phyloP scores from a whole-genome alignment of 805 yeast species.

The Sugiyamaella lignohabitans region DNA sequence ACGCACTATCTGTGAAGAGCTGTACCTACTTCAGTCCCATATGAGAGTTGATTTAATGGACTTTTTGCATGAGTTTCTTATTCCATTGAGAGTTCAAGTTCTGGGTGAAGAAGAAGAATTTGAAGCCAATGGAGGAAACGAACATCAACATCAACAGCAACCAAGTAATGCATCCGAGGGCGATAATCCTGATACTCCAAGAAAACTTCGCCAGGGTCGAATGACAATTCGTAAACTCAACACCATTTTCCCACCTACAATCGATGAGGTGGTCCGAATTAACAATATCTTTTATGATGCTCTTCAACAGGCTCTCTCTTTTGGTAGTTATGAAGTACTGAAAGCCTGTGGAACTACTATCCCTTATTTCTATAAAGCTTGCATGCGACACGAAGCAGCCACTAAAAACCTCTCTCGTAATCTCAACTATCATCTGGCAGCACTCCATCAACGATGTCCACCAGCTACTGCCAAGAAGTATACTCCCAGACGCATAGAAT shows the following conservation, averaged over 20 bases:
- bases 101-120: slow-evolving; percentile 39
- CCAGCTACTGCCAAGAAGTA: slow-evolving; percentile 25
- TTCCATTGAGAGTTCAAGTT: slow-evolving; percentile 69
- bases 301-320: slow-evolving; percentile 55
- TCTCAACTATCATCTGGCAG: slow-evolving; percentile 38
- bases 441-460: slow-evolving; percentile 30
- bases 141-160: not conserved
- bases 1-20: slow-evolving; percentile 55
- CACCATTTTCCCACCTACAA: slow-evolving; percentile 85
- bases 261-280: slow-evolving; percentile 86
- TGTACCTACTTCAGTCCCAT: slow-evolving; percentile 64
- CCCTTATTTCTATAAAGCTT: slow-evolving; percentile 89
- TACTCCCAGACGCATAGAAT: slow-evolving; percentile 48
- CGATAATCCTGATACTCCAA: not conserved
- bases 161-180: not conserved
- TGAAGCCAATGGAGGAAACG: not conserved
- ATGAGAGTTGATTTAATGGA: slow-evolving; percentile 66
- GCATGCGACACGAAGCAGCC: slow-evolving; percentile 91
- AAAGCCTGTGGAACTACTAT: slow-evolving; percentile 75
- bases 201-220: not conserved
- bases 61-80: slow-evolving; percentile 68
- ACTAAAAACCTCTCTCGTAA: slow-evolving; percentile 53
- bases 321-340: slow-evolving; percentile 69
- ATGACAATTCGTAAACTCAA: slow-evolving; percentile 60
- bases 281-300: slow-evolving; percentile 80